phyloP scores from a whole-genome alignment of 129 eudicot genomes.

The Oenanthe sinensis region DNA sequence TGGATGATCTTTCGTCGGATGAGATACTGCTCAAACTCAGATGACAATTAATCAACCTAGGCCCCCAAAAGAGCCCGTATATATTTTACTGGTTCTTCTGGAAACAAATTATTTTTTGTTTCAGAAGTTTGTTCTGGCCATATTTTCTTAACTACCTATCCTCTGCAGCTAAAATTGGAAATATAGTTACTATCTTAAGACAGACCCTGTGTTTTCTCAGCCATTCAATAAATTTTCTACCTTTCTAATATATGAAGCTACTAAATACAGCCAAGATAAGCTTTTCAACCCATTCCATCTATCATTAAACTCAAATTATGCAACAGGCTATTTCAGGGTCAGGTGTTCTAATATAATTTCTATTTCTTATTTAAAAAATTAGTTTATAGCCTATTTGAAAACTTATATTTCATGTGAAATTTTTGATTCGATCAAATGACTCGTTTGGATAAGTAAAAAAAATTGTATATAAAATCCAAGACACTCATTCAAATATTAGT shows the following conservation, averaged over 20 bases:
- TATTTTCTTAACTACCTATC: constrained; percentile 4
- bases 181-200: constrained; percentile 1
- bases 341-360: neutral
- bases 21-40: neutral
- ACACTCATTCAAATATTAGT: no score
- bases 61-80: constrained; percentile 41
- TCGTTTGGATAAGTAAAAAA: no score
- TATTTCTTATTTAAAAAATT: no score
- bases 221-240: neutral
- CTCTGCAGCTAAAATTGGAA: neutral
- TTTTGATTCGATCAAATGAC: no score
- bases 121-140: constrained; percentile 16
- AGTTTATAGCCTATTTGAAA: no score
- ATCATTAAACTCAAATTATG: neutral
- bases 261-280: neutral
- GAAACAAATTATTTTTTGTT: constrained; percentile 29
- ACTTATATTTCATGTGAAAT: no score
- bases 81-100: constrained; percentile 33
- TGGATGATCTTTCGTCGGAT: neutral
- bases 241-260: neutral
- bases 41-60: neutral
- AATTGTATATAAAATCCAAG: no score
- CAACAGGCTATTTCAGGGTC: neutral
- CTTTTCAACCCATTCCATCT: neutral
- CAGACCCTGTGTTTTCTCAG: neutral